Evolutionary conservation across 495 filamentous ascomycete genomes (phyloP).

Genomic region (Tirmania nivea): DNA sequence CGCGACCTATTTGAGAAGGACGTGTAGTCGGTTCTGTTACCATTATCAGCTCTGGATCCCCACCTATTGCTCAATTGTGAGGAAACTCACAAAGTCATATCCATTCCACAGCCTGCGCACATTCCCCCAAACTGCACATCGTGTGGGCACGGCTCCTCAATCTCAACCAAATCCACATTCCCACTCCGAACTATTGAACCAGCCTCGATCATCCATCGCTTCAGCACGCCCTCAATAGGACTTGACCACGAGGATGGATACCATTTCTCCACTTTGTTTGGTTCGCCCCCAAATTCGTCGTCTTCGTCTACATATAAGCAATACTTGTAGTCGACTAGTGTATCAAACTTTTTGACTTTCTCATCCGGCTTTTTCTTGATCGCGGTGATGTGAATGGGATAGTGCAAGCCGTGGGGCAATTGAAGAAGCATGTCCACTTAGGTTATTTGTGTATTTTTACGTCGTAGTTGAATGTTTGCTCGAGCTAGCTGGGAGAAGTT

Average conservation of each 20-base stretch:
- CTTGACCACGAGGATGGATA: slow-evolving; percentile 61
- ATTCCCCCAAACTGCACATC: slow-evolving; percentile 75
- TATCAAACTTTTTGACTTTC: slow-evolving; percentile 46
- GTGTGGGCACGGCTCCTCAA: slow-evolving; percentile 83
- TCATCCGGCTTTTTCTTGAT: slow-evolving; percentile 58
- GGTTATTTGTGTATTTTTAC: too few relatives aligned
- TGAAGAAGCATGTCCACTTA: slow-evolving; percentile 18
- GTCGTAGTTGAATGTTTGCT: too few relatives aligned
- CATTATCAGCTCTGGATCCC: slow-evolving; percentile 3
- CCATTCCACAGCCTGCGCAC: slow-evolving; percentile 81
- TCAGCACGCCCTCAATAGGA: slow-evolving; percentile 55
- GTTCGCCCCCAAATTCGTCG: slow-evolving; percentile 39
- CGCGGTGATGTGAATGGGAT: slow-evolving; percentile 84
- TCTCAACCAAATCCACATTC: slow-evolving; percentile 39
- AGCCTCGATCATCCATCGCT: slow-evolving; percentile 48
- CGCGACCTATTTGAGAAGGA: slow-evolving; percentile 38
- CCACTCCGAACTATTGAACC: slow-evolving; percentile 44
- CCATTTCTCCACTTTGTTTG: slow-evolving; percentile 42
- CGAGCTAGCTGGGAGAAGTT: too few relatives aligned
- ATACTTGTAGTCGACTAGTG: slow-evolving; percentile 69
- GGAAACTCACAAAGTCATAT: slow-evolving; percentile 60
- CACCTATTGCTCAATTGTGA: background rate
- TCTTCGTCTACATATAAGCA: slow-evolving; percentile 53
- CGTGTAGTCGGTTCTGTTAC: slow-evolving; percentile 23
- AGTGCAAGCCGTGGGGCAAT: slow-evolving; percentile 35